phyloP scores from a whole-genome alignment of 2,329 filamentous ascomycete genomes.

The Alternaria conjuncta region DNA sequence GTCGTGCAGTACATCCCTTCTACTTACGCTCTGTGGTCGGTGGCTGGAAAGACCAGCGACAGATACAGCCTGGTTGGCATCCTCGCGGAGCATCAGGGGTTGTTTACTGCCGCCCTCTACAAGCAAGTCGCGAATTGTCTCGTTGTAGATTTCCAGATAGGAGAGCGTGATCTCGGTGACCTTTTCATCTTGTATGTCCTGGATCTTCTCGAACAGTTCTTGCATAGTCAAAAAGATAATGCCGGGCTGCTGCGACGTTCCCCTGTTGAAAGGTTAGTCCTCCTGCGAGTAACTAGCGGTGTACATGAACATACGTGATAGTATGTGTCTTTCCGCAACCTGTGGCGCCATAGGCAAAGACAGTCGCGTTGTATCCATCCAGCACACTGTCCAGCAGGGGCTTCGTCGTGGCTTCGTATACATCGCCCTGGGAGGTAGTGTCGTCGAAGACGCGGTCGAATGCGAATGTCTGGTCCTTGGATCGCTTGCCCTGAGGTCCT shows the following conservation, averaged over 20 bases:
- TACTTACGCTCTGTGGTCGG: slow-evolving; percentile 78
- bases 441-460: slow-evolving; percentile 98
- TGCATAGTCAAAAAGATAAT: slow-evolving; percentile 99
- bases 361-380: slow-evolving; percentile 97
- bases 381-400: slow-evolving; percentile 91
- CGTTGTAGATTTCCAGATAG: slow-evolving; percentile 98
- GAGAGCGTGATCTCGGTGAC: slow-evolving; percentile 88
- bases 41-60: slow-evolving; percentile 91
- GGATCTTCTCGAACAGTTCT: slow-evolving; percentile 94
- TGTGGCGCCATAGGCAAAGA: slow-evolving; percentile 97
- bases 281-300: background rate
- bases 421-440: slow-evolving; percentile 86
- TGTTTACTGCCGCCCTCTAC: slow-evolving; percentile 83
- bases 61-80: slow-evolving; percentile 90
- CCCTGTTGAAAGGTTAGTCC: slow-evolving; percentile 50
- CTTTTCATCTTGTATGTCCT: slow-evolving; percentile 85
- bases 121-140: slow-evolving; percentile 93
- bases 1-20: background rate
- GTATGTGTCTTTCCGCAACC: slow-evolving; percentile 99
- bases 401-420: slow-evolving; percentile 93
- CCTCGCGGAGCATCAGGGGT: slow-evolving; percentile 90
- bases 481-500: slow-evolving; percentile 75
- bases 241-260: slow-evolving; percentile 88
- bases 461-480: slow-evolving; percentile 96
- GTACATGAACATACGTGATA: slow-evolving; percentile 61